Evolutionary conservation across 108 stramenopile genomes (phyloP).

Genomic region (Nitzschia palea): DNA sequence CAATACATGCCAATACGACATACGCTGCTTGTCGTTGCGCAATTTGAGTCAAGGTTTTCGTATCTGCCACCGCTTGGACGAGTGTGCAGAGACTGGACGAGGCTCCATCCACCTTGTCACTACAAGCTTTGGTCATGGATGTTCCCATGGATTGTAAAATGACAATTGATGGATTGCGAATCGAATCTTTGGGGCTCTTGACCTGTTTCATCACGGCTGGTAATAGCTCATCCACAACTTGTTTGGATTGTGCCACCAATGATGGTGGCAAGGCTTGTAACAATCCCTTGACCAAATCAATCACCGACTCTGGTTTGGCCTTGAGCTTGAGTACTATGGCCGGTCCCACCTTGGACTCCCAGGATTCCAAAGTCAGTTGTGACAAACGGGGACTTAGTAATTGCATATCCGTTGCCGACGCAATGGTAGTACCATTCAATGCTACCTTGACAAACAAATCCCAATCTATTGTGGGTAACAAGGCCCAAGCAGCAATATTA

Average conservation of each 20-base stretch:
- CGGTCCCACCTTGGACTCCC: slow-evolving; percentile 34
- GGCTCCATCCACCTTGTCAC: not conserved
- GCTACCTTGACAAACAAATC: slow-evolving; percentile 24
- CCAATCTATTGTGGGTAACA: slow-evolving; percentile 22
- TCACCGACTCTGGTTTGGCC: slow-evolving; percentile 47
- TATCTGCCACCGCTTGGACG: slow-evolving; percentile 8
- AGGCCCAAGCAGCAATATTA: slow-evolving; percentile 19
- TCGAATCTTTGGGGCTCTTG: slow-evolving; percentile 33
- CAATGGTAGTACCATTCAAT: slow-evolving; percentile 13
- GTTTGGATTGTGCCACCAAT: slow-evolving; percentile 3
- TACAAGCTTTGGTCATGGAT: not conserved
- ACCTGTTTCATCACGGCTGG: slow-evolving; percentile 20
- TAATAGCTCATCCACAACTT: slow-evolving; percentile 18
- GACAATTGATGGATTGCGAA: slow-evolving; percentile 9
- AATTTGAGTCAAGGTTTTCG: slow-evolving; percentile 18
- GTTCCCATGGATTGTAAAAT: slow-evolving; percentile 19
- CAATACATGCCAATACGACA: slow-evolving; percentile 9
- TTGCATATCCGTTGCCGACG: slow-evolving; percentile 26
- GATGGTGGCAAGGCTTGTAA: slow-evolving; percentile 4
- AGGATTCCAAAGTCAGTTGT: slow-evolving; percentile 7
- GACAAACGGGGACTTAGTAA: slow-evolving; percentile 8
- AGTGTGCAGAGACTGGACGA: not conserved
- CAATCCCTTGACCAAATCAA: slow-evolving; percentile 35
- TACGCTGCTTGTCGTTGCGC: slow-evolving; percentile 31
- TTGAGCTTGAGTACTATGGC: slow-evolving; percentile 39